Evolutionary conservation across 192 early-diverging fungal species (phyloP).

Genomic region (Pecoramyces ruminantium): DNA sequence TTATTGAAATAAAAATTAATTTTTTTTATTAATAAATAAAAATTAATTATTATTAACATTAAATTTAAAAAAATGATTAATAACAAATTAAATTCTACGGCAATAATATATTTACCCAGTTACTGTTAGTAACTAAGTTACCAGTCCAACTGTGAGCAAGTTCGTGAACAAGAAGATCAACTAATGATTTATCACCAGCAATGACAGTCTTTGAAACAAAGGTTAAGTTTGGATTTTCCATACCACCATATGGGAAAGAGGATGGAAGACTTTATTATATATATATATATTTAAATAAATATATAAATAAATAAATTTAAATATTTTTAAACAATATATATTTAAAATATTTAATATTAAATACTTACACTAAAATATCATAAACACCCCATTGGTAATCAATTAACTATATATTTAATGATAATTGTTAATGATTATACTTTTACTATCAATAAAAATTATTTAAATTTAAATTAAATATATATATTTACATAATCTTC

Average conservation of each 20-base stretch:
- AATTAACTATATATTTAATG: slow-evolving; percentile 37
- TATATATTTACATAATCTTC: slow-evolving; percentile 14
- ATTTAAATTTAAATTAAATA: no score
- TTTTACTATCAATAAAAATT: no score
- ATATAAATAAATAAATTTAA: no score
- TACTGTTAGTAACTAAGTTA: slow-evolving; percentile 64
- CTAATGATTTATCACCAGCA: slow-evolving; percentile 81
- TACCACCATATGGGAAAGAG: slow-evolving; percentile 46
- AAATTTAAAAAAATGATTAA: no score
- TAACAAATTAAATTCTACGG: no score
- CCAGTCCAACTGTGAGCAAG: slow-evolving; percentile 84
- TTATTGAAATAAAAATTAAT: no score
- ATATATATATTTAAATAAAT: no score
- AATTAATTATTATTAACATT: no score
- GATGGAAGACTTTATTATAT: slow-evolving; percentile 35
- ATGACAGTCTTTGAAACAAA: slow-evolving; percentile 89
- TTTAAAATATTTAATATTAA: no score
- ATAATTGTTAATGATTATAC: slow-evolving; percentile 31
- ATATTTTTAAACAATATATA: no score
- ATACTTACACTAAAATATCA: slow-evolving; percentile 56
- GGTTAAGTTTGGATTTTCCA: slow-evolving; percentile 96
- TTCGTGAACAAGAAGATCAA: slow-evolving; percentile 91
- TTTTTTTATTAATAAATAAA: no score
- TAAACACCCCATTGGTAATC: slow-evolving; percentile 94
- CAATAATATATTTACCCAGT: slow-evolving; percentile 64